These are phyloP conservation scores for Crassisporium funariophilum DNA, from an alignment of 768 basidiomycete species.

Conservation along the genomic window DNA sequence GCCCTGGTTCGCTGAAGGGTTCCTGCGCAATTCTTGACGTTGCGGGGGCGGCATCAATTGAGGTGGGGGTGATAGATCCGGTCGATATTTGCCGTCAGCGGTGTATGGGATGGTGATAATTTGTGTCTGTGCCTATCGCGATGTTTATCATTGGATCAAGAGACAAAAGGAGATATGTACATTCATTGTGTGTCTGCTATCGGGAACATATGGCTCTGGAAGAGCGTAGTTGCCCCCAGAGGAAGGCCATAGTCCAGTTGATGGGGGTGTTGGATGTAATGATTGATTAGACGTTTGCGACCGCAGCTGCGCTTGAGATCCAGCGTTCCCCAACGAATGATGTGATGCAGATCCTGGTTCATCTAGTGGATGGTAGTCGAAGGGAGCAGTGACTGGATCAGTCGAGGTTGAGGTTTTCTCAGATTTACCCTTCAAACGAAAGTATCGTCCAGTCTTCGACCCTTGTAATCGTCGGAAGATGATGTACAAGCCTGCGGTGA, in stretches of 20 bases:
- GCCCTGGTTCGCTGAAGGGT: background rate
- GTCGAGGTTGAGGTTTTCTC: too few relatives aligned
- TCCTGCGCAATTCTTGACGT: slow-evolving; percentile 6
- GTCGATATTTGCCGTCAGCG: slow-evolving; percentile 19
- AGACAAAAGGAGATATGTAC: background rate
- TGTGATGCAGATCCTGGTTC: background rate
- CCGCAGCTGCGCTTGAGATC: background rate
- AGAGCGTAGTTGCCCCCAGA: slow-evolving; percentile 7
- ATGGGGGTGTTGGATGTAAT: slow-evolving; percentile 5
- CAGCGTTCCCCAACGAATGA: background rate
- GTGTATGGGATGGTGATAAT: slow-evolving; percentile 13
- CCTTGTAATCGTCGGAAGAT: slow-evolving; percentile 1
- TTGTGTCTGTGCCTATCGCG: slow-evolving; percentile 7
- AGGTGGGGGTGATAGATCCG: slow-evolving; percentile 13
- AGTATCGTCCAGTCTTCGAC: background rate
- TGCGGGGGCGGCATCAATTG: slow-evolving; percentile 12
- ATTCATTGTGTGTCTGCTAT: slow-evolving; percentile 1
- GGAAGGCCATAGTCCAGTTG: slow-evolving; percentile 4
- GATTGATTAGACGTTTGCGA: slow-evolving; percentile 3
- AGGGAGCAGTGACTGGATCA: background rate
- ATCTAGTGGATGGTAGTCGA: slow-evolving; percentile 9
- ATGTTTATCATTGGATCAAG: background rate
- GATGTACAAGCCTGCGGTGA: background rate
- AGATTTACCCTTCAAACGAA: slow-evolving; percentile 6
- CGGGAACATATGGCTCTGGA: background rate